phyloP scores from a whole-genome alignment of 176 grass and related monocot genomes.

The Musa schizocarpa region DNA sequence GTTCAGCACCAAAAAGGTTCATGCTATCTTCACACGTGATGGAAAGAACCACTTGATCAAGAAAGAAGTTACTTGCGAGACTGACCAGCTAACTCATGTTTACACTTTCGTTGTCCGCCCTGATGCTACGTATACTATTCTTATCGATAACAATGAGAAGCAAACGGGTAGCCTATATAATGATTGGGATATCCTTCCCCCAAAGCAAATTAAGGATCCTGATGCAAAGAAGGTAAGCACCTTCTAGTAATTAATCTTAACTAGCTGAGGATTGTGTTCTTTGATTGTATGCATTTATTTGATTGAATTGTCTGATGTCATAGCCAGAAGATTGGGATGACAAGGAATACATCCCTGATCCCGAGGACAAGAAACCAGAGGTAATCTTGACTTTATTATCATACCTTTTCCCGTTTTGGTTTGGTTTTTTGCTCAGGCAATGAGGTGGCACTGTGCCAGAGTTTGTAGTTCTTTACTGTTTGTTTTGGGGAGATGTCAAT shows the following conservation, averaged over 20 bases:
- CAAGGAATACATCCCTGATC: slow-evolving; percentile 46
- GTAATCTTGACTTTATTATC: slow-evolving; percentile 12
- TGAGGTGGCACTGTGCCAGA: too few species aligned
- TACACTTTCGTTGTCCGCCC: slow-evolving; percentile 71
- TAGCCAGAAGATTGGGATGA: slow-evolving; percentile 67
- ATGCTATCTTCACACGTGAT: slow-evolving; percentile 55
- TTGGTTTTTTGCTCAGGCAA: too few species aligned
- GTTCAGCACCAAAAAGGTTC: slow-evolving; percentile 46
- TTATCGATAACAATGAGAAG: slow-evolving; percentile 78
- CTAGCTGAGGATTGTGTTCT: neutral
- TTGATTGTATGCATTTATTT: neutral
- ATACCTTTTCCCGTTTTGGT: too few species aligned
- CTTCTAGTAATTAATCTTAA: slow-evolving; percentile 6
- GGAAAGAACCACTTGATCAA: slow-evolving; percentile 74
- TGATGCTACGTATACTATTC: slow-evolving; percentile 71
- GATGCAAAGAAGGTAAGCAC: slow-evolving; percentile 54
- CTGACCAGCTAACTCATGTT: slow-evolving; percentile 68
- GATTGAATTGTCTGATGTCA: neutral
- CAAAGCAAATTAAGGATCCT: slow-evolving; percentile 58
- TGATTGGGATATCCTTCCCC: slow-evolving; percentile 77
- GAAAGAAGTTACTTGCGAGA: slow-evolving; percentile 75
- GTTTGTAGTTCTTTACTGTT: too few species aligned
- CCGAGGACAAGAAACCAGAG: slow-evolving; percentile 54
- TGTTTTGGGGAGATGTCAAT: too few species aligned
- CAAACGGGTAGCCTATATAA: slow-evolving; percentile 68